A percentile compares a stretch with the other conserved stretches of the same genome.
These are phyloP conservation scores for Calonectria pseudoreteaudii DNA, from an alignment of 2,329 filamentous ascomycete genomes.

Conservation along the genomic window DNA sequence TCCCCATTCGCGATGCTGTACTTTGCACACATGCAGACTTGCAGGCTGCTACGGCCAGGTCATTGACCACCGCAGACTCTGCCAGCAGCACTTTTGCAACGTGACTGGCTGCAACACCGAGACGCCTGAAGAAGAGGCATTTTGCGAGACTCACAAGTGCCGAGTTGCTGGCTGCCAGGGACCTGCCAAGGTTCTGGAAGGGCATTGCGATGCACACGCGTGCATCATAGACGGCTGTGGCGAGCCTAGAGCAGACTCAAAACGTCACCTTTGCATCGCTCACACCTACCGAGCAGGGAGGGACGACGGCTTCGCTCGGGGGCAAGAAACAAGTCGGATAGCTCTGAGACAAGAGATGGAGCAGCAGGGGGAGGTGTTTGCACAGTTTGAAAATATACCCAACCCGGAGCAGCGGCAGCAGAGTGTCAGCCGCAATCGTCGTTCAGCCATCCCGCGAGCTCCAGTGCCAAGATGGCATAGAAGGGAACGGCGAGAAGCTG, in stretches of 20 bases:
- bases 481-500: neutral
- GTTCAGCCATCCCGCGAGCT: neutral
- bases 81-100: slow-evolving; percentile 16
- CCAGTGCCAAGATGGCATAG: neutral
- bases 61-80: neutral
- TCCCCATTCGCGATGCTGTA: slow-evolving; percentile 21
- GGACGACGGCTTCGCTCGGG: neutral
- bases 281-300: neutral
- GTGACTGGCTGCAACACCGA: neutral
- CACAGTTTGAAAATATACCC: neutral
- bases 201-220: slow-evolving; percentile 17
- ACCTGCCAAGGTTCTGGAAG: slow-evolving; percentile 6
- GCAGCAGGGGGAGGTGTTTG: neutral
- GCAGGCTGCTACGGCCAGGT: neutral
- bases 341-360: neutral
- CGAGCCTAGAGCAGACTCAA: neutral
- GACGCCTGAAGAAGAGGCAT: neutral
- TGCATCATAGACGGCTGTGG: slow-evolving; percentile 17
- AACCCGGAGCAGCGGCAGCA: neutral
- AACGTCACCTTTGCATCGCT: slow-evolving; percentile 1
- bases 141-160: slow-evolving; percentile 20
- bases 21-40: slow-evolving; percentile 23
- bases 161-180: neutral
- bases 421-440: neutral
- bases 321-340: neutral